Evolutionary conservation across 805 yeast genomes (phyloP).

Genomic region (Kuraishia cidri): DNA sequence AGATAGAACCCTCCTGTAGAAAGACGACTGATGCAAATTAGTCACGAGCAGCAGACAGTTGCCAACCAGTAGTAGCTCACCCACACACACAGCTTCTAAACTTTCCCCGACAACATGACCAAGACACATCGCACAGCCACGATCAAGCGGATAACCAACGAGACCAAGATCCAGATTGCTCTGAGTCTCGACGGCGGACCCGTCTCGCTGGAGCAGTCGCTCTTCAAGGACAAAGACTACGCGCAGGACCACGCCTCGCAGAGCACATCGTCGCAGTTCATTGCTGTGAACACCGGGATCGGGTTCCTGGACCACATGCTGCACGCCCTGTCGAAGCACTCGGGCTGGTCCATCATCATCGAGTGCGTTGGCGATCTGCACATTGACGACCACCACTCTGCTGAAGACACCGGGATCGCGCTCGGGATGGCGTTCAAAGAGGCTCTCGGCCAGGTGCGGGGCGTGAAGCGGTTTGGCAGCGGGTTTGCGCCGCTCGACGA

Average conservation of each 20-base stretch:
- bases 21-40: too few species aligned
- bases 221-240: constrained; percentile 29
- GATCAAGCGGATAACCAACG: constrained; percentile 75
- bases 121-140: too few species aligned
- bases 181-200: constrained; percentile 79
- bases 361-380: constrained; percentile 92
- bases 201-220: constrained; percentile 53
- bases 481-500: constrained; percentile 97
- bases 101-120: too few species aligned
- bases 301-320: constrained; percentile 97
- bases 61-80: too few species aligned
- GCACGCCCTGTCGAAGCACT: constrained; percentile 92
- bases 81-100: too few species aligned
- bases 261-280: constrained; percentile 59
- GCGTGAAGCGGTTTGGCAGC: constrained; percentile 86
- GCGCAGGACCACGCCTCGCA: constrained; percentile 56
- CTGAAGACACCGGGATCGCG: constrained; percentile 93
- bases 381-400: constrained; percentile 95
- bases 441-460: constrained; percentile 84
- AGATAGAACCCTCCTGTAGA: too few species aligned
- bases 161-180: constrained; percentile 86
- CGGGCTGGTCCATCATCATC: constrained; percentile 89
- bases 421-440: constrained; percentile 82
- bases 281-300: constrained; percentile 81
- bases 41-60: too few species aligned